Conservation (phyloP, 2,329 filamentous ascomycete species). For the Trichoderma koningiopsis region DNA sequence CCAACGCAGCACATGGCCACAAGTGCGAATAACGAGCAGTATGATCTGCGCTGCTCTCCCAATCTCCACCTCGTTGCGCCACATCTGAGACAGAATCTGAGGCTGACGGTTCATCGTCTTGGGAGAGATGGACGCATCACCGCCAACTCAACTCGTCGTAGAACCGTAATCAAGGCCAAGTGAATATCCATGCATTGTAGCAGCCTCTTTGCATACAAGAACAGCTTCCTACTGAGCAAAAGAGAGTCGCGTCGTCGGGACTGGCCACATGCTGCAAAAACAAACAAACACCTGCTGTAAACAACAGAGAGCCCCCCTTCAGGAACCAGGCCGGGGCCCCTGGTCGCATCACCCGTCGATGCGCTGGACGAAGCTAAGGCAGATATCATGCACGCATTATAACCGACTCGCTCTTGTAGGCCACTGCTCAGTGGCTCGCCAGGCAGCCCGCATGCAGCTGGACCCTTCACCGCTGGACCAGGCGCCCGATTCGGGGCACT, state of each 20-base stretch:
- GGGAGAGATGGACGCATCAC: not conserved
- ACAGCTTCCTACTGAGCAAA: not conserved
- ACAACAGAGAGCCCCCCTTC: not conserved
- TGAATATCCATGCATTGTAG: not conserved
- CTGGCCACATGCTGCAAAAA: not conserved
- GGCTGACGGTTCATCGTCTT: not conserved
- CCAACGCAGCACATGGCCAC: not conserved
- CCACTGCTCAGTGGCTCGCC: not conserved
- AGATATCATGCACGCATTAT: slow-evolving; percentile 26
- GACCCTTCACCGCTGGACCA: slow-evolving; percentile 23
- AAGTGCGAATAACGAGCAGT: not conserved
- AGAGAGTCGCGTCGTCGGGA: not conserved
- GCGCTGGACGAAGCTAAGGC: slow-evolving; percentile 23
- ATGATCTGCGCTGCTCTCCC: not conserved
- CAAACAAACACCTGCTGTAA: not conserved
- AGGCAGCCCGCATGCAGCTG: not conserved
- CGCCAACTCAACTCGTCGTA: not conserved
- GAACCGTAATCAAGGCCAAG: not conserved
- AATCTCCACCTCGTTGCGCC: not conserved
- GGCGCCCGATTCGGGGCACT: slow-evolving; percentile 18
- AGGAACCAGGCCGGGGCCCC: slow-evolving; percentile 23
- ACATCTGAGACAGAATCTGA: not conserved
- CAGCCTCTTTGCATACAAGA: not conserved
- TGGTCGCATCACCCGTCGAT: slow-evolving; percentile 16
- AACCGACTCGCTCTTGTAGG: slow-evolving; percentile 6